Base-by-base conservation (phyloP, 805 yeast species). In the Wickerhamomyces bisporus region DNA sequence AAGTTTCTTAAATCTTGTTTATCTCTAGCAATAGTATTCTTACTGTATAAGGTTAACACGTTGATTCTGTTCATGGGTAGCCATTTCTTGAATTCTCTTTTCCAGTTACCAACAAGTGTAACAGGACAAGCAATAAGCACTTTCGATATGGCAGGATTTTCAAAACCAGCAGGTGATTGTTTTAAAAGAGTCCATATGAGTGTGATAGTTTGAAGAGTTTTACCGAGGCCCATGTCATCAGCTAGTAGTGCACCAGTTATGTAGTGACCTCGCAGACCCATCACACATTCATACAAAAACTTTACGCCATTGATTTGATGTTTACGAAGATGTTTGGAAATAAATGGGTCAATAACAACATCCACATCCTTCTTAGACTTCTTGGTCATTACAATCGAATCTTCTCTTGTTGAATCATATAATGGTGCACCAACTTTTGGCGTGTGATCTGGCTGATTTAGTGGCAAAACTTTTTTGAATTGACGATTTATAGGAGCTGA, bases 161-260 rank as follows among this genome's bases (percentile, higher is more conserved):
- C 48, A 16, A 55, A 38, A 16, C 67, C 57, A 37, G 45, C 49
- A 0, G 89, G 87, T 13, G 75, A 71, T 48, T 84, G 56, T 45
- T 73, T 80, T 15, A 86, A 57, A 15, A 93, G 59, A 0, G 96
- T 87, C 94, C 95, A 87, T 4, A 91, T 70, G 29, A 87, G 57
- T 0, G 95, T 55, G 6, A 93, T 91, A 0, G 96, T 77, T 75
- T 81, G 89, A 30, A 93, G 61, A 0, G 98, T 89, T 52, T 85
- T 85, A 2, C 96, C 96, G 14, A 93, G 65, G 0, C 98, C 98
- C 98, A 93, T 93, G 50, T 91, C 98, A 60, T 93, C 98, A 0
- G 98, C 98, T 30, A 93, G 60, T 5, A 93, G 62, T 2, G 91
- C 89, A 0, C 98, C 98, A 30, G 61, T 49, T 0, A 75, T 74